A percentile compares a stretch with the other conserved stretches of the same genome.
phyloP scores from a whole-genome alignment of 1,284 basidiomycete genomes.

The Pulchroboletus neoregius region DNA sequence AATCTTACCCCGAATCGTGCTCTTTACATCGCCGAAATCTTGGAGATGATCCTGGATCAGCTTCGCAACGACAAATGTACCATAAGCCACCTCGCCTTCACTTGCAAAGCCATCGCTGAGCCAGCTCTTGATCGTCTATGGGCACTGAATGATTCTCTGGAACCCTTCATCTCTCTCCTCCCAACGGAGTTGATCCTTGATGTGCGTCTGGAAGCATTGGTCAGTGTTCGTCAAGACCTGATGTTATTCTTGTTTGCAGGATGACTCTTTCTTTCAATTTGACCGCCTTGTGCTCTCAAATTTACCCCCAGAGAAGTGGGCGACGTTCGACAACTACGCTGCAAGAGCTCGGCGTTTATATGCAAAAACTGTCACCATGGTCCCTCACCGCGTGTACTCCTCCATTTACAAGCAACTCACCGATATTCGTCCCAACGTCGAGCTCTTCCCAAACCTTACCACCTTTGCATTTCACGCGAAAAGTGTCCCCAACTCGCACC shows the following conservation, averaged over 20 bases:
- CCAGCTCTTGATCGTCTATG: conserved; percentile 29
- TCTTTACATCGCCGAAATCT: conserved; percentile 23
- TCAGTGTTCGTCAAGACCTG: conserved; percentile 2
- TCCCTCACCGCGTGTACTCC: conserved; percentile 28
- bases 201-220: conserved; percentile 11
- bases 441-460: conserved; percentile 30
- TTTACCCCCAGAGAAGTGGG: conserved; percentile 20
- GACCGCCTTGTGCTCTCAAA: conserved; percentile 5
- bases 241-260: conserved; percentile 11
- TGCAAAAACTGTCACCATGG: conserved; percentile 27
- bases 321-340: conserved; percentile 25
- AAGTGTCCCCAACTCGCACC: conserved; percentile 4
- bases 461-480: conserved; percentile 21
- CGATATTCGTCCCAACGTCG: conserved; percentile 25
- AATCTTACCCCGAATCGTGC: conserved; percentile 4
- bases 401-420: conserved; percentile 30
- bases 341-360: conserved; percentile 22
- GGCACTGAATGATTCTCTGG: conserved; percentile 26
- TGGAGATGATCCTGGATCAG: conserved; percentile 28
- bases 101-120: conserved; percentile 29
- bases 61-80: conserved; percentile 21
- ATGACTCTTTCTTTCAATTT: conserved; percentile 22
- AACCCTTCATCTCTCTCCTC: conserved; percentile 24
- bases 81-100: conserved; percentile 25
- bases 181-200: conserved; percentile 22